Conservation (phyloP, 345 rosid species). For the Pistacia atlantica region DNA sequence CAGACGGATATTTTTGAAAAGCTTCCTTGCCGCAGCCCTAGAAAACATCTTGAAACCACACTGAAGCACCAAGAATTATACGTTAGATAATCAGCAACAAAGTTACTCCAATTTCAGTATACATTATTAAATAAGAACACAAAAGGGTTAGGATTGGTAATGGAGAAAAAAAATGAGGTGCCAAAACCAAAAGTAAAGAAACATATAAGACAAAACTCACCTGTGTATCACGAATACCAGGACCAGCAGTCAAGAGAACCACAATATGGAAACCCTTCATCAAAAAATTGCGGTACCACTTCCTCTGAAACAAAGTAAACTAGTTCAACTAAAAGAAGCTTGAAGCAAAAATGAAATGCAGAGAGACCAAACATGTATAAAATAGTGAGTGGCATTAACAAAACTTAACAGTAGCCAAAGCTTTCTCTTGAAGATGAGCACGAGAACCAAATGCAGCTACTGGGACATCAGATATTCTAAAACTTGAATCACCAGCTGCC, state of each 20-base stretch:
- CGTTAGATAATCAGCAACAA: conserved; percentile 9
- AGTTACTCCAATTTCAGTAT: background rate
- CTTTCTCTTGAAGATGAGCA: conserved; percentile 97
- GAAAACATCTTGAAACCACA: conserved; percentile 99
- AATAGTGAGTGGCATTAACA: background rate
- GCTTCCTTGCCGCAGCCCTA: conserved; percentile 94
- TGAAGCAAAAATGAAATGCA: background rate
- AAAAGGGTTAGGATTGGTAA: background rate
- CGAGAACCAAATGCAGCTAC: conserved; percentile 94
- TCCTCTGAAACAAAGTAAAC: conserved; percentile 63
- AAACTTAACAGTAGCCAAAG: conserved; percentile 86
- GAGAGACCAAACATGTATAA: conserved; percentile 2
- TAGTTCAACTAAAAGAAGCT: conserved; percentile 26
- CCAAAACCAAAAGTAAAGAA: background rate
- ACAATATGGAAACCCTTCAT: conserved; percentile 98
- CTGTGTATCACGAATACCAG: conserved; percentile 98
- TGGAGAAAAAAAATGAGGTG: background rate
- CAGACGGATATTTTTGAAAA: conserved; percentile 80
- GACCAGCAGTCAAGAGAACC: conserved; percentile 84
- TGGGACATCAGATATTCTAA: conserved; percentile 69
- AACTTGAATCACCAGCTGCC: conserved; percentile 35
- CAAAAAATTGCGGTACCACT: conserved; percentile 94
- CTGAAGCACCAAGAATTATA: conserved; percentile 41
- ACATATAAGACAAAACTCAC: conserved; percentile 31
- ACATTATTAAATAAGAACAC: background rate